A percentile compares a stretch with the other conserved stretches of the same genome.
Evolutionary conservation across 768 basidiomycete genomes (phyloP).

Genomic region (Phaffia australis): DNA sequence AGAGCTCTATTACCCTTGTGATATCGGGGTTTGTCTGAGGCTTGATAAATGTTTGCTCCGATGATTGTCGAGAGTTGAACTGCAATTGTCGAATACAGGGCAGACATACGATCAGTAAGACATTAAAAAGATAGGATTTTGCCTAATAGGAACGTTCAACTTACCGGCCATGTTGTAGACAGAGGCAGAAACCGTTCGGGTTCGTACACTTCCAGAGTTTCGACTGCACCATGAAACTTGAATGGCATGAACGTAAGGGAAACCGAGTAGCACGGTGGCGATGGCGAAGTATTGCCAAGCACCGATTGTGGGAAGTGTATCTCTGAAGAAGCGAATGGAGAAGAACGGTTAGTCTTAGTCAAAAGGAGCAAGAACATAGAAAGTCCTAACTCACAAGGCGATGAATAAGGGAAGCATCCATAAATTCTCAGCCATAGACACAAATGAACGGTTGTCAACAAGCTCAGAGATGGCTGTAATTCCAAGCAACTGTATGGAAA

Average conservation of each 20-base stretch:
- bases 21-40: conserved; percentile 40
- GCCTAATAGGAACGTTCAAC: conserved; percentile 41
- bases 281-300: conserved; percentile 36
- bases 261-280: conserved; percentile 34
- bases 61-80: conserved; percentile 40
- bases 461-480: conserved; percentile 28
- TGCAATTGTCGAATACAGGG: no score
- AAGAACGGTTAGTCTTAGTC: no score
- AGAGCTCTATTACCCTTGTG: conserved; percentile 52
- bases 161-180: conserved; percentile 34
- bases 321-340: no score
- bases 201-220: conserved; percentile 53
- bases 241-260: conserved; percentile 36
- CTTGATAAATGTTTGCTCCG: conserved; percentile 41
- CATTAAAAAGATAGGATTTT: conserved; percentile 29
- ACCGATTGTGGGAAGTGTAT: conserved; percentile 24
- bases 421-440: conserved; percentile 32
- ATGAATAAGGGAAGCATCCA: conserved; percentile 37
- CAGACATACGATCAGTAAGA: no score
- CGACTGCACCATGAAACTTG: conserved; percentile 38
- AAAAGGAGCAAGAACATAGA: no score
- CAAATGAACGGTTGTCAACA: conserved; percentile 28
- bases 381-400: conserved; percentile 27
- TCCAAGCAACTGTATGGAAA: conserved; percentile 25
- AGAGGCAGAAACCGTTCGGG: conserved; percentile 42